phyloP scores from a whole-genome alignment of 305 asterid species.

The Fraxinus ornus region DNA sequence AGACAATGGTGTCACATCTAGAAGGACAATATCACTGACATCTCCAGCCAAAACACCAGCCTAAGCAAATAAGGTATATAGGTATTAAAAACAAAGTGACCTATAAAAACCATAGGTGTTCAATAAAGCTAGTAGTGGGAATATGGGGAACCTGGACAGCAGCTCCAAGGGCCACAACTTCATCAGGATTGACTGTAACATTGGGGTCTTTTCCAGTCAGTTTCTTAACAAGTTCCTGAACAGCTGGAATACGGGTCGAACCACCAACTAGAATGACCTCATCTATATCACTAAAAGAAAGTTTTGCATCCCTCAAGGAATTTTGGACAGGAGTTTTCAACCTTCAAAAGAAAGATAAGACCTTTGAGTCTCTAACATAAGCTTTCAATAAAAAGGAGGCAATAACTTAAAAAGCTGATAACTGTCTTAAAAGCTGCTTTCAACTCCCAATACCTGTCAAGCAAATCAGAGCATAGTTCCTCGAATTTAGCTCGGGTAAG shows the following conservation, averaged over 20 bases:
- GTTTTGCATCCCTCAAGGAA: conserved; percentile 88
- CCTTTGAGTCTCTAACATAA: not conserved
- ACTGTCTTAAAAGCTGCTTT: not conserved
- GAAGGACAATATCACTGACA: conserved; percentile 93
- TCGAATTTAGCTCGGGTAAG: conserved; percentile 89
- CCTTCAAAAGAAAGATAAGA: conserved; percentile 31
- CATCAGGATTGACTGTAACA: conserved; percentile 94
- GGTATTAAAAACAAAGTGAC: not conserved
- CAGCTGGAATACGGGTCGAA: conserved; percentile 94
- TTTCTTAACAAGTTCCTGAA: conserved; percentile 84
- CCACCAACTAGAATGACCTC: conserved; percentile 96
- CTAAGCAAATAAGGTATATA: conserved; percentile 31
- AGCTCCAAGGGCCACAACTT: conserved; percentile 98
- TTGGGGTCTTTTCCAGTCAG: conserved; percentile 93
- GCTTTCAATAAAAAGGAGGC: not conserved
- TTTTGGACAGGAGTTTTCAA: conserved; percentile 86
- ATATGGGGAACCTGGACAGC: conserved; percentile 75
- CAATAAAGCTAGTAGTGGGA: not conserved
- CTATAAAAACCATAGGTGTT: not conserved
- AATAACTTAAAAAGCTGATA: not conserved
- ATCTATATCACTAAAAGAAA: conserved; percentile 73
- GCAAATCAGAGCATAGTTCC: conserved; percentile 88
- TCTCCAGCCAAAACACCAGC: conserved; percentile 99
- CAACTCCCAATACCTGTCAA: conserved; percentile 62
- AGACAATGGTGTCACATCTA: conserved; percentile 85